Evolutionary conservation across 495 filamentous ascomycete species (phyloP).

Genomic region (Schizothecium vesticola): DNA sequence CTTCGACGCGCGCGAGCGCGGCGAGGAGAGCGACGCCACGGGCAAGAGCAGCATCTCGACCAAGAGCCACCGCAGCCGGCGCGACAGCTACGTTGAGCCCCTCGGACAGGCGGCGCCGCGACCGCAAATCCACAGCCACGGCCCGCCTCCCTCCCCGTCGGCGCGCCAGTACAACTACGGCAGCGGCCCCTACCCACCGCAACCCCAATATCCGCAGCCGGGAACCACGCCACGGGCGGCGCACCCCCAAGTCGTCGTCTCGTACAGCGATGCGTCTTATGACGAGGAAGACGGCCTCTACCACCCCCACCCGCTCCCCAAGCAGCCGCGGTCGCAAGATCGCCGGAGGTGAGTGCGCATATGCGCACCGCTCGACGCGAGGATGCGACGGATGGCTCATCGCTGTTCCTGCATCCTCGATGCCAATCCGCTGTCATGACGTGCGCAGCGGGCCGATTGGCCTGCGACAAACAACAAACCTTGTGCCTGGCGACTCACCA

Average conservation of each 20-base stretch:
- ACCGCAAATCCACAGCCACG: conserved; percentile 11
- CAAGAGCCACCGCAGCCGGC: conserved; percentile 19
- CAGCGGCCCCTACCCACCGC: background rate
- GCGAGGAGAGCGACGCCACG: conserved; percentile 29
- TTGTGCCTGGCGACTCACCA: conserved; percentile 8
- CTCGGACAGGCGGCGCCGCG: conserved; percentile 27
- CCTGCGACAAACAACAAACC: conserved; percentile 10
- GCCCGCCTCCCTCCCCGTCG: conserved; percentile 14
- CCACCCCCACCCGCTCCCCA: conserved; percentile 12
- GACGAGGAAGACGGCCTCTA: conserved; percentile 20
- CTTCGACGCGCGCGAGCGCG: conserved; percentile 18
- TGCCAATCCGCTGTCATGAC: conserved; percentile 9
- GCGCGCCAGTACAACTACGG: conserved; percentile 16
- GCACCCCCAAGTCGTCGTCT: conserved; percentile 25
- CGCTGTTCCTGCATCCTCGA: conserved; percentile 1
- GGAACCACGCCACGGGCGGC: conserved; percentile 10
- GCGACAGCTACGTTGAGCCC: conserved; percentile 35
- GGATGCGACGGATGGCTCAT: background rate
- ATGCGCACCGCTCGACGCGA: conserved; percentile 3
- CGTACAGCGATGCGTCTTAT: conserved; percentile 6
- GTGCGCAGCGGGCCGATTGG: conserved; percentile 19
- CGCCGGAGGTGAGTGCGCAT: conserved; percentile 13
- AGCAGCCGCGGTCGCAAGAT: conserved; percentile 9
- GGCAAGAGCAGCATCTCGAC: conserved; percentile 21
- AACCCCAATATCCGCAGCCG: background rate